A percentile compares a stretch with the other conserved stretches of the same genome.
These are phyloP conservation scores for Nicotiana attenuata DNA, from an alignment of 257 asterid genomes.

Conservation along the genomic window DNA sequence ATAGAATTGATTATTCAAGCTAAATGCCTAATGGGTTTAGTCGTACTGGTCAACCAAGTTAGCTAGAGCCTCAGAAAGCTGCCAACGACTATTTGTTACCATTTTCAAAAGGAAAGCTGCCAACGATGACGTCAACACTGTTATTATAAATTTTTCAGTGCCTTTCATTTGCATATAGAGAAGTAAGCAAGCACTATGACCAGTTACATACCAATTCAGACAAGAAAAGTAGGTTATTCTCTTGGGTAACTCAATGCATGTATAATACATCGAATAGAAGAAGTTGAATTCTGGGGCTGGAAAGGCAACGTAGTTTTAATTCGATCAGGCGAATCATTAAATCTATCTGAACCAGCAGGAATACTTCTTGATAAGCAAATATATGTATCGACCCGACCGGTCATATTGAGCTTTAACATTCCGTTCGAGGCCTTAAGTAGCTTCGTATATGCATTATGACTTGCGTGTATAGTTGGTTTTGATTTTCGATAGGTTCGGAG, in stretches of 20 bases:
- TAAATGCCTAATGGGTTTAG: not conserved
- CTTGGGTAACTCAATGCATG: not conserved
- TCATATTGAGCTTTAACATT: too few species aligned
- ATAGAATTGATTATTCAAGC: not conserved
- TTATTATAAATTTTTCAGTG: not conserved
- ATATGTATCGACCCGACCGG: too few species aligned
- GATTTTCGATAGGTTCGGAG: too few species aligned
- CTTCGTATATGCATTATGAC: too few species aligned
- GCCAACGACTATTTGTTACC: not conserved
- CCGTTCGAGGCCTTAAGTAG: too few species aligned
- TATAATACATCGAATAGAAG: not conserved
- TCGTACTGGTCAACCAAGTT: not conserved
- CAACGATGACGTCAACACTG: not conserved
- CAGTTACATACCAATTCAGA: not conserved
- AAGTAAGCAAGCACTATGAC: not conserved
- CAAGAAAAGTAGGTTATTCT: not conserved
- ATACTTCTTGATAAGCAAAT: not conserved
- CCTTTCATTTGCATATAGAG: not conserved
- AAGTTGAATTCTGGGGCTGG: not conserved
- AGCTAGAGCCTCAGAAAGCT: conserved; percentile 4
- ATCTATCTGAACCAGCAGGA: not conserved
- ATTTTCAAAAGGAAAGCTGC: not conserved
- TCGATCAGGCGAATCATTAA: not conserved
- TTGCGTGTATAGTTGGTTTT: too few species aligned
- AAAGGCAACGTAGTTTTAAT: not conserved